A percentile compares a stretch with the other conserved stretches of the same genome.
phyloP scores from a whole-genome alignment of 2,329 filamentous ascomycete genomes.

The Exophiala aquamarina region DNA sequence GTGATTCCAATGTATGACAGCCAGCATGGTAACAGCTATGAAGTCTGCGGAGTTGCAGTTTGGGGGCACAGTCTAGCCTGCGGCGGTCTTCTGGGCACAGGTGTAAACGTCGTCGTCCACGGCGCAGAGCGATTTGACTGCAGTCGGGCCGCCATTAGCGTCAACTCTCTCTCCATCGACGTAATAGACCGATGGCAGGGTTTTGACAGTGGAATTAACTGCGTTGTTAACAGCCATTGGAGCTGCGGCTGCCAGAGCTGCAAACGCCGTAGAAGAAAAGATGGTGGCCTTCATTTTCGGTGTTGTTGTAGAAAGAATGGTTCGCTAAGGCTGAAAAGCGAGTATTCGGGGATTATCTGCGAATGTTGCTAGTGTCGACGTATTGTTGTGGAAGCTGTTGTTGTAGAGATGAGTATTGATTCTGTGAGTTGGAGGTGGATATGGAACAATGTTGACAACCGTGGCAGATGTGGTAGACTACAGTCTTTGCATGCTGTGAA shows the following conservation, averaged over 20 bases:
- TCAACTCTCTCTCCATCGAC: not conserved
- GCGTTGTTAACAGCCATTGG: slow-evolving; percentile 1
- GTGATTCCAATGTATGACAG: not conserved
- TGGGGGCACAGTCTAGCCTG: not conserved
- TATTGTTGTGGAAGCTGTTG: not conserved
- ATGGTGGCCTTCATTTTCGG: not conserved
- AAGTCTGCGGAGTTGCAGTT: not conserved
- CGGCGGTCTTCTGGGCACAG: not conserved
- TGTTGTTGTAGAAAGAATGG: too few relatives aligned
- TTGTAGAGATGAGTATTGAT: not conserved
- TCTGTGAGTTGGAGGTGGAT: not conserved
- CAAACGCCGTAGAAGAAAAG: not conserved
- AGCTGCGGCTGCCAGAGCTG: not conserved
- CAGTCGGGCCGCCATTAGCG: not conserved
- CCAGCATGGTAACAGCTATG: not conserved
- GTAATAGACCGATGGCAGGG: not conserved
- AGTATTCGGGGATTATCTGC: not conserved
- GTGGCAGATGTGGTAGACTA: not conserved
- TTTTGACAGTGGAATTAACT: not conserved
- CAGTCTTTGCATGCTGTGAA: not conserved
- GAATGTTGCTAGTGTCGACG: not conserved
- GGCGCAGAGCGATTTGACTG: not conserved
- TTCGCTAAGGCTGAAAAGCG: not conserved
- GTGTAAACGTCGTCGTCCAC: slow-evolving; percentile 1
- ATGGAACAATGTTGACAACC: not conserved